These are phyloP conservation scores for Solanum stenotomum DNA, from an alignment of 257 asterid species.

Conservation along the genomic window DNA sequence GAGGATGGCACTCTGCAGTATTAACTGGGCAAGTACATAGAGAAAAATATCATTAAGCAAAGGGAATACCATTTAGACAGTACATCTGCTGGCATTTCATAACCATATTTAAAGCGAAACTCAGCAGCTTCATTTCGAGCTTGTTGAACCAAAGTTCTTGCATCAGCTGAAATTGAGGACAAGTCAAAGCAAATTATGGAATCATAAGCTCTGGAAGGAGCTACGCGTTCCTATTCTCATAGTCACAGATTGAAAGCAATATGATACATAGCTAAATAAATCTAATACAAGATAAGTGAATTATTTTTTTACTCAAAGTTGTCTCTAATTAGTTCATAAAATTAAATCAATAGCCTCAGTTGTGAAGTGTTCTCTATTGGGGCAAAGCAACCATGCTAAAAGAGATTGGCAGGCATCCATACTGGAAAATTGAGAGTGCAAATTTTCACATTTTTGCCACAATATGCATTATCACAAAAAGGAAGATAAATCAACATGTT, in stretches of 20 bases:
- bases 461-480: not conserved
- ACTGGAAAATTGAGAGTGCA: not conserved
- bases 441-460: not conserved
- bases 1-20: not conserved
- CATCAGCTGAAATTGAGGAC: conserved; percentile 58
- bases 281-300: not conserved
- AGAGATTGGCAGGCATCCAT: not conserved
- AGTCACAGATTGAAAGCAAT: not conserved
- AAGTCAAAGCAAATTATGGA: not conserved
- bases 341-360: not conserved
- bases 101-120: conserved; percentile 80
- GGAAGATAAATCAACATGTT: not conserved
- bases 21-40: not conserved
- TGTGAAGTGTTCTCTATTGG: not conserved
- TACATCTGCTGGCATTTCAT: conserved; percentile 91
- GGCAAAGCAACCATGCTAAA: not conserved
- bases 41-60: not conserved
- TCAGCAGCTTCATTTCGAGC: conserved; percentile 98
- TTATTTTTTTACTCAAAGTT: not conserved
- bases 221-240: not conserved
- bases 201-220: not conserved
- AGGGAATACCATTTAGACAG: conserved; percentile 75
- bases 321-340: not conserved
- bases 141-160: conserved; percentile 94
- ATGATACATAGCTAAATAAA: not conserved